Base-by-base conservation (phyloP, 371 early-diverging fungal species). In the Batkoa obscura region DNA sequence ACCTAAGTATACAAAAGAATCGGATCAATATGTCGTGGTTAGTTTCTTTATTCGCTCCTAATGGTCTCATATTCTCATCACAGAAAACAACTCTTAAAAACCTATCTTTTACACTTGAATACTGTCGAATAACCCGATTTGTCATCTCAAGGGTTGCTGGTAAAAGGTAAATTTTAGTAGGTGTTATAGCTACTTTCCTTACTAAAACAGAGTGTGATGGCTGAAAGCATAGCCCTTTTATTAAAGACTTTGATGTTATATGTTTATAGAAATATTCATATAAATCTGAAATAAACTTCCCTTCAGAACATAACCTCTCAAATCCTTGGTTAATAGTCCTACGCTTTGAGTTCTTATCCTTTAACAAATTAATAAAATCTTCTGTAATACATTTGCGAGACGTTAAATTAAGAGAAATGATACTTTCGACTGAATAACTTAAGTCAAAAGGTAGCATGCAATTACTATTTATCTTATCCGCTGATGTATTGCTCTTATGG, bases 41-140 rank as follows among this genome's bases (percentile, higher is more conserved):
- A 59, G 60, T 17, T 2, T 66, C 32, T 2, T 46, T 55, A 13
- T 57, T 43, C 12, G 52, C 56, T 2, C 71, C 64, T 0, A 78
- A 61, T 1, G 67, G 61, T 39, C 61, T 61, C 10, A 68, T 59
- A 0, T 73, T 69, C 58, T 85, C 86, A 38, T 87, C 86, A 33
- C 71, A 63, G 55, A 85, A 80, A 43, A 73, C 72, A 3, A 88
- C 75, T 23, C 84, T 75, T 10, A 82, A 43, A 50, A 88, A 85
- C 2, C 74, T 71, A 47, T 84, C 81, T 0, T 65, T 52, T 3
- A 73, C 57, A 0, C 68, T 39, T 1, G 43, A 50, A 46, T 66
- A 80, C 13, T 78, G 68, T 1, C 81, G 74, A 0, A 84, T 66
- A 12, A 83, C 76, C 43, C 87, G 71, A 58, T 84, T 84, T 13